Conservation (phyloP, 2,329 filamentous ascomycete species). For the Chalaropsis thielavioides region DNA sequence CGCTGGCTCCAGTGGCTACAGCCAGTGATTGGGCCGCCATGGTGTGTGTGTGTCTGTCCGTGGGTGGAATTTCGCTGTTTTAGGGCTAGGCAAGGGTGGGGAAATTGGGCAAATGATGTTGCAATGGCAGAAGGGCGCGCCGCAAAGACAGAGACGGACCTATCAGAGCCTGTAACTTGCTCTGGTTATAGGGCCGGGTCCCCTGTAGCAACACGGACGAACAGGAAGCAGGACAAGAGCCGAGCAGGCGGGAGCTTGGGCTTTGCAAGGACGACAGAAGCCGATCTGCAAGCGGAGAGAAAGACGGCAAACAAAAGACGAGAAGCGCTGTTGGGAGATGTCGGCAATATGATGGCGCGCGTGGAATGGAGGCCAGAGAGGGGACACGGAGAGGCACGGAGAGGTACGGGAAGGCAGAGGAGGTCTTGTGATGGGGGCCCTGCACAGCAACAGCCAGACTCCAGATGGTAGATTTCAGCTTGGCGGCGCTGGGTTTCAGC, state of each 20-base stretch:
- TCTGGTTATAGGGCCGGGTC: not conserved
- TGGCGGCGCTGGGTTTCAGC: too few relatives aligned
- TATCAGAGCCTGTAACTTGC: not conserved
- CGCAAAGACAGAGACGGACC: not conserved
- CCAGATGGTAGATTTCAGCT: not conserved
- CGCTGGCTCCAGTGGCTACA: not conserved
- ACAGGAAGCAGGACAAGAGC: not conserved
- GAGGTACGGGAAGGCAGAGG: too few relatives aligned
- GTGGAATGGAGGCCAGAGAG: not conserved
- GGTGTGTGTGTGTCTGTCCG: not conserved
- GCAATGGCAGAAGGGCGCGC: not conserved
- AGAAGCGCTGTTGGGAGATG: not conserved
- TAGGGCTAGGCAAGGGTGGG: not conserved
- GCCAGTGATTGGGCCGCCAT: not conserved
- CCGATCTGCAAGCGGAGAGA: not conserved
- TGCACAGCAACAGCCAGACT: not conserved
- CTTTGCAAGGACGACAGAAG: not conserved
- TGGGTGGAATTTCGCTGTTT: not conserved
- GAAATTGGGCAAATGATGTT: slow-evolving; percentile 1
- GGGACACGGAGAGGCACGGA: too few relatives aligned
- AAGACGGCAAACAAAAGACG: not conserved
- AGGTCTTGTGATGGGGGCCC: not conserved
- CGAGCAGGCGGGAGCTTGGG: not conserved
- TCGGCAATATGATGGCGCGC: not conserved
- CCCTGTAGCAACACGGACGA: slow-evolving; percentile 1